phyloP scores from a whole-genome alignment of 1,139 yeast genomes.

The Yamadazyma membranifaciens region DNA sequence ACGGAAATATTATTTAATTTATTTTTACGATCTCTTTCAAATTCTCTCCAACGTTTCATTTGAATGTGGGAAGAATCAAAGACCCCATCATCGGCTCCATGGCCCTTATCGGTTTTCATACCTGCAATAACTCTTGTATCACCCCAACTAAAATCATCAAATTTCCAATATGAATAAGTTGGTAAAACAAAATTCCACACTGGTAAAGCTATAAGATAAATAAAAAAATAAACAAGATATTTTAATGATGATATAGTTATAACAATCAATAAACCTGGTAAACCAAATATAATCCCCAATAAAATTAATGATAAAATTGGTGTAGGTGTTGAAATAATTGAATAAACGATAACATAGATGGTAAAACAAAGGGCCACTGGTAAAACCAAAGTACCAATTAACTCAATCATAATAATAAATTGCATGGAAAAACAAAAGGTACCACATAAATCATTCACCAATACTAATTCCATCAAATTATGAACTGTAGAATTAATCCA shows the following conservation, averaged over 20 bases:
- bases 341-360: slow-evolving; percentile 71
- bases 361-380: slow-evolving; percentile 94
- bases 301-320: slow-evolving; percentile 79
- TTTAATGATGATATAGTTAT: slow-evolving; percentile 79
- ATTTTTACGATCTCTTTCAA: slow-evolving; percentile 64
- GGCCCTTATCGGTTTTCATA: slow-evolving; percentile 65
- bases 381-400: slow-evolving; percentile 85
- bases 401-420: slow-evolving; percentile 82
- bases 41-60: slow-evolving; percentile 94
- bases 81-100: slow-evolving; percentile 71
- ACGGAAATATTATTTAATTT: slow-evolving; percentile 23
- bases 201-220: slow-evolving; percentile 82
- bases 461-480: slow-evolving; percentile 84
- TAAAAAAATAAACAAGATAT: slow-evolving; percentile 77
- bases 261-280: slow-evolving; percentile 87
- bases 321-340: slow-evolving; percentile 79
- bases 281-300: slow-evolving; percentile 79
- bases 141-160: slow-evolving; percentile 98
- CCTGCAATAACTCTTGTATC: slow-evolving; percentile 79
- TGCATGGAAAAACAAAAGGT: slow-evolving; percentile 98
- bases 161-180: slow-evolving; percentile 89
- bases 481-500: slow-evolving; percentile 99
- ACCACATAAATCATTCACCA: slow-evolving; percentile 92
- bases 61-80: slow-evolving; percentile 85
- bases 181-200: slow-evolving; percentile 95